Evolutionary conservation across 2,329 filamentous ascomycete genomes (phyloP).

Genomic region (Pseudogymnoascus sp.): DNA sequence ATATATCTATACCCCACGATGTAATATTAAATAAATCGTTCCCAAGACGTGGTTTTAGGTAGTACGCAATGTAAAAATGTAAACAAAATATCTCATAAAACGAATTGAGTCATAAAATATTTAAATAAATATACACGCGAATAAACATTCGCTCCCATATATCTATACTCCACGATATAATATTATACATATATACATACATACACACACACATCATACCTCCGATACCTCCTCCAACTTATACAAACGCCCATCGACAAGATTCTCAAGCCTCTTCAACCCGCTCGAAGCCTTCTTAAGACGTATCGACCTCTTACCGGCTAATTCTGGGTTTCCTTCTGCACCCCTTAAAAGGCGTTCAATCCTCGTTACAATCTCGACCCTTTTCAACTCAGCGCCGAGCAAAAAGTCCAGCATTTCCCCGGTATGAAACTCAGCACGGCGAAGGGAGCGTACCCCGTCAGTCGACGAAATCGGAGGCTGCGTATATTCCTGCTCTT

Average conservation of each 20-base stretch:
- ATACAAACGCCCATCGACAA: neutral
- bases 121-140: neutral
- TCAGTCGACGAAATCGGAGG: neutral
- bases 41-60: neutral
- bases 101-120: neutral
- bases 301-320: neutral
- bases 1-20: too few species aligned
- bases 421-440: neutral
- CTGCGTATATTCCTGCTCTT: neutral
- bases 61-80: neutral
- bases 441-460: neutral
- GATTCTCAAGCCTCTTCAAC: neutral
- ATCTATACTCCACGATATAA: neutral
- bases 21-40: too few species aligned
- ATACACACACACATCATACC: neutral
- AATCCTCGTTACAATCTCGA: neutral
- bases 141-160: neutral
- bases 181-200: slow-evolving; percentile 1
- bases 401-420: neutral
- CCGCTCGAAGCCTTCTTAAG: neutral
- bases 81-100: neutral
- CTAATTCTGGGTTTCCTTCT: neutral
- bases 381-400: neutral
- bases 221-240: neutral
- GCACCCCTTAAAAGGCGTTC: neutral